Conservation (phyloP, 2,329 filamentous ascomycete species). For the Exophiala viscosa region DNA sequence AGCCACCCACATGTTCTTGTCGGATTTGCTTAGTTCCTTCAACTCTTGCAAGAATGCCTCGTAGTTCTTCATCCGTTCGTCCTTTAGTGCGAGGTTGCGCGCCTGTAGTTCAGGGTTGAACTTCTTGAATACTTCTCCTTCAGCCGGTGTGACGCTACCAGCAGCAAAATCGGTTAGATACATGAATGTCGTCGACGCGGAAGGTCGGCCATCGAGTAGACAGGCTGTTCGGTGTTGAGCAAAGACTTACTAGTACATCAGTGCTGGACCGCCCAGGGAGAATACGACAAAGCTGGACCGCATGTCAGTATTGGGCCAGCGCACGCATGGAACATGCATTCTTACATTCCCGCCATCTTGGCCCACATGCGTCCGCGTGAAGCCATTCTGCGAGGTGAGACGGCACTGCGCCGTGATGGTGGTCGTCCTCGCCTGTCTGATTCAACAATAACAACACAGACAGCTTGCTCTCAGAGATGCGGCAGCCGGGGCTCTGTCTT, state of each 20-base stretch:
- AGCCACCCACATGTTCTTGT: constrained; percentile 68
- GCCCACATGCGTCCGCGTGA: constrained; percentile 47
- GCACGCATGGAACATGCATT: neutral
- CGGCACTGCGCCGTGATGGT: too few species aligned
- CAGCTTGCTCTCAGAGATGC: too few species aligned
- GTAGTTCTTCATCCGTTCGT: constrained; percentile 77
- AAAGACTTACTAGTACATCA: constrained; percentile 61
- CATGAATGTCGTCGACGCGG: neutral
- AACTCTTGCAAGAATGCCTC: constrained; percentile 79
- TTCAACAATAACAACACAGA: too few species aligned
- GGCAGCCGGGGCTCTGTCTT: too few species aligned
- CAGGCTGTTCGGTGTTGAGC: constrained; percentile 7
- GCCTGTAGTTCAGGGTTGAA: constrained; percentile 96
- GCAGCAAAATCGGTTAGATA: neutral
- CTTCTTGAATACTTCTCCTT: constrained; percentile 83
- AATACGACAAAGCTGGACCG: constrained; percentile 34
- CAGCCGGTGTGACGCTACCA: constrained; percentile 57
- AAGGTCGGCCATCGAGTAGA: neutral
- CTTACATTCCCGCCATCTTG: constrained; percentile 69
- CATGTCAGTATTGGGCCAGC: constrained; percentile 6
- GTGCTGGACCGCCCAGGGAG: constrained; percentile 77
- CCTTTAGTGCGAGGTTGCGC: constrained; percentile 73
- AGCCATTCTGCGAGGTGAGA: constrained; percentile 9
- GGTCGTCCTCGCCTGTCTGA: too few species aligned
- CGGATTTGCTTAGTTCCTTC: constrained; percentile 85